Evolutionary conservation across 2,329 filamentous ascomycete genomes (phyloP).

Genomic region (Penicillium corylophilum): DNA sequence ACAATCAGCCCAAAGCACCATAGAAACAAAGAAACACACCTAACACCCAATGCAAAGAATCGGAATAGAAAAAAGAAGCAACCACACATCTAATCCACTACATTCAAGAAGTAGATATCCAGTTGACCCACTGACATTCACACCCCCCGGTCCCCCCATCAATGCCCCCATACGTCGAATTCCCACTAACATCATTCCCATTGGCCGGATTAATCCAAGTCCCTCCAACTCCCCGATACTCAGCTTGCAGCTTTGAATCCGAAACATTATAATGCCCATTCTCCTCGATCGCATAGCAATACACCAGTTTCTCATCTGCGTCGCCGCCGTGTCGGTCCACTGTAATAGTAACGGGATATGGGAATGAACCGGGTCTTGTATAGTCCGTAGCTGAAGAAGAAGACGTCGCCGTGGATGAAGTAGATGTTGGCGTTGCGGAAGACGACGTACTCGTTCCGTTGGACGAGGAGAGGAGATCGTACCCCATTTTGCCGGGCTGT

Average conservation of each 20-base stretch:
- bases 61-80: neutral
- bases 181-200: slow-evolving; percentile 16
- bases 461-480: slow-evolving; percentile 23
- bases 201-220: slow-evolving; percentile 49
- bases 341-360: slow-evolving; percentile 60
- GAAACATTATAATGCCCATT: slow-evolving; percentile 47
- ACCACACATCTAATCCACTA: neutral
- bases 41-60: slow-evolving; percentile 1
- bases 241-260: slow-evolving; percentile 50
- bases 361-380: slow-evolving; percentile 57
- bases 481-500: slow-evolving; percentile 37
- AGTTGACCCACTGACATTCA: slow-evolving; percentile 61
- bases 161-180: slow-evolving; percentile 44
- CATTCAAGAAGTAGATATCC: slow-evolving; percentile 20
- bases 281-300: slow-evolving; percentile 59
- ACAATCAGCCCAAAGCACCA: neutral
- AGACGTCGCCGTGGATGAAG: slow-evolving; percentile 13
- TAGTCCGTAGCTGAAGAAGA: slow-evolving; percentile 47
- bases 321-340: slow-evolving; percentile 61
- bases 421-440: slow-evolving; percentile 19
- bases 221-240: slow-evolving; percentile 54
- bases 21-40: neutral
- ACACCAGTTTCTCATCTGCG: slow-evolving; percentile 55
- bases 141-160: slow-evolving; percentile 63
- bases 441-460: slow-evolving; percentile 8